Percentiles rank a stretch among this genome's conserved stretches.
phyloP scores from a whole-genome alignment of 768 basidiomycete genomes.

The Mycena latifolia region DNA sequence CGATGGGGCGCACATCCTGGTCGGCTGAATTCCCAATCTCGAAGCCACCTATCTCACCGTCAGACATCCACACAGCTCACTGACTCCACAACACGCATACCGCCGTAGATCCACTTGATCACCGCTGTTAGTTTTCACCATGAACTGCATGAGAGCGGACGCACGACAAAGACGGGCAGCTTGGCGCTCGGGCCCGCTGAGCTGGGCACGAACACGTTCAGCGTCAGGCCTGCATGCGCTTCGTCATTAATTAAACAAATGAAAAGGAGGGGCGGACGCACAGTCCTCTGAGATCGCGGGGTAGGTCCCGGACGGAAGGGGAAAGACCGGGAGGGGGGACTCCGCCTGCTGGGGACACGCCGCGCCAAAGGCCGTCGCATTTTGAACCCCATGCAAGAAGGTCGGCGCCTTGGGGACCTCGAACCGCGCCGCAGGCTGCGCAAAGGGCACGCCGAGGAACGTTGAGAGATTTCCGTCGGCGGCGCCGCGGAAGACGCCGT shows the following conservation, averaged over 20 bases:
- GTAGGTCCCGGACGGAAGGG: neutral
- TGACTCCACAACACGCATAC: slow-evolving; percentile 5
- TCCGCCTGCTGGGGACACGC: slow-evolving; percentile 42
- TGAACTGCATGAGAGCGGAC: neutral
- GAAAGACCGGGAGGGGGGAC: neutral
- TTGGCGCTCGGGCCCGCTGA: neutral
- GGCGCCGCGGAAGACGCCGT: slow-evolving; percentile 44
- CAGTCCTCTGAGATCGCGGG: slow-evolving; percentile 24
- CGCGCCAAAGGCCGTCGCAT: slow-evolving; percentile 51
- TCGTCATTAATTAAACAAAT: neutral
- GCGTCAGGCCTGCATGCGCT: slow-evolving; percentile 17
- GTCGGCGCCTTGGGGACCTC: slow-evolving; percentile 45
- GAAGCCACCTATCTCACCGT: too few species aligned
- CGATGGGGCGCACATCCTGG: neutral
- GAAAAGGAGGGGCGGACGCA: neutral
- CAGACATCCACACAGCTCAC: too few species aligned
- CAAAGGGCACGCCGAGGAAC: slow-evolving; percentile 58
- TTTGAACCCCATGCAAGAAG: slow-evolving; percentile 45
- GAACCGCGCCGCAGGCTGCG: slow-evolving; percentile 55
- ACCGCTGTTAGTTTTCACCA: neutral
- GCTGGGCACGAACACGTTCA: too few species aligned
- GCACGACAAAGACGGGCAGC: slow-evolving; percentile 27
- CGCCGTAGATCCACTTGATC: slow-evolving; percentile 23
- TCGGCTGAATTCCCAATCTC: slow-evolving; percentile 16
- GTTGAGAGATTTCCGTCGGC: slow-evolving; percentile 38